Percentiles rank a stretch among this genome's conserved stretches.
Conservation (phyloP, 202 grass and related monocot genomes). For the Zoysia matrella region DNA sequence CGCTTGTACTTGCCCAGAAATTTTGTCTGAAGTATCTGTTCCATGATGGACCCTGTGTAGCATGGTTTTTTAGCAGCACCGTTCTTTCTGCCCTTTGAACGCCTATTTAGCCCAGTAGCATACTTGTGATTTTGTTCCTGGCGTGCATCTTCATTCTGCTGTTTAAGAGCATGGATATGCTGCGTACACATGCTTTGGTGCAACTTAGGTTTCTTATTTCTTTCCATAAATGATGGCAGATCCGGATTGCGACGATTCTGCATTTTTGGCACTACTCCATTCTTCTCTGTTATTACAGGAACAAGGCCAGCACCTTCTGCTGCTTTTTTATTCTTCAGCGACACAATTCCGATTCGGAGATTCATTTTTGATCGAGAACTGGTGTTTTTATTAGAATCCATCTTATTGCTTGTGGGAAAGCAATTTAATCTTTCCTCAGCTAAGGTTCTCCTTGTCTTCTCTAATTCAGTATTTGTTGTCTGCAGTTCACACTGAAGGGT, state of each 20-base stretch:
- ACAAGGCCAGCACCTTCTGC: background rate
- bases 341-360: constrained; percentile 40
- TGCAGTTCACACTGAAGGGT: constrained; percentile 62
- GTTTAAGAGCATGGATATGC: constrained; percentile 69
- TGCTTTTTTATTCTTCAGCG: constrained; percentile 40
- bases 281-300: constrained; percentile 18
- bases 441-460: constrained; percentile 54
- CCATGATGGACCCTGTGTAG: constrained; percentile 44
- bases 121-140: constrained; percentile 45
- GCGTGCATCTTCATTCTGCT: constrained; percentile 34
- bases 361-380: constrained; percentile 38
- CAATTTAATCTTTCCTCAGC: constrained; percentile 44
- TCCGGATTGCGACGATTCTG: constrained; percentile 44
- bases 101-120: constrained; percentile 35
- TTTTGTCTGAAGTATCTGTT: constrained; percentile 59
- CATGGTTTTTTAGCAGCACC: constrained; percentile 20
- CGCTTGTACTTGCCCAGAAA: constrained; percentile 50
- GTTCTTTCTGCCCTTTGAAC: constrained; percentile 25
- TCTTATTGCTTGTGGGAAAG: constrained; percentile 36
- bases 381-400: constrained; percentile 31
- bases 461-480: constrained; percentile 56
- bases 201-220: constrained; percentile 65
- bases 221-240: background rate
- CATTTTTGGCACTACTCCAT: constrained; percentile 43
- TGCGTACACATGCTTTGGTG: constrained; percentile 68